These are phyloP conservation scores for Parastagonospora avenae DNA, from an alignment of 2,329 filamentous ascomycete genomes.

Conservation along the genomic window DNA sequence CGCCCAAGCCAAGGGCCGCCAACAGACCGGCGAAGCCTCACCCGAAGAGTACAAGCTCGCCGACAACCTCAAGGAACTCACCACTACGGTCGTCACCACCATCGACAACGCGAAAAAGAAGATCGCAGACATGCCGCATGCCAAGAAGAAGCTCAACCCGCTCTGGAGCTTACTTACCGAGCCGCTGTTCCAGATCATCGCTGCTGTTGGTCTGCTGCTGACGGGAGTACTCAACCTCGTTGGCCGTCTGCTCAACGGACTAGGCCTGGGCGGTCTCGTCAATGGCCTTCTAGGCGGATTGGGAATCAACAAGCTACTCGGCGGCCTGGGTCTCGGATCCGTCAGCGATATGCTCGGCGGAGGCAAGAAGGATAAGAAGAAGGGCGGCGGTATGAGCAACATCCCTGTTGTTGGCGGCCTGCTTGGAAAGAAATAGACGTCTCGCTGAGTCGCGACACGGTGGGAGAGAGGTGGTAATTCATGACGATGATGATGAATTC, in stretches of 20 bases:
- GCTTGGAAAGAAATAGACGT: slow-evolving; percentile 48
- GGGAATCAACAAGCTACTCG: slow-evolving; percentile 76
- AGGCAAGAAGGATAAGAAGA: slow-evolving; percentile 59
- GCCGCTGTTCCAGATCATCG: slow-evolving; percentile 90
- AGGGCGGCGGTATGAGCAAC: slow-evolving; percentile 42
- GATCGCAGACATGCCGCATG: slow-evolving; percentile 89
- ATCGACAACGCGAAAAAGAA: slow-evolving; percentile 89
- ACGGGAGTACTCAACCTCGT: slow-evolving; percentile 84
- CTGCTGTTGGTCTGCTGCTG: slow-evolving; percentile 82
- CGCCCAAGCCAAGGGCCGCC: slow-evolving; percentile 81
- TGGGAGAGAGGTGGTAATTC: neutral
- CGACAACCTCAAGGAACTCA: slow-evolving; percentile 84
- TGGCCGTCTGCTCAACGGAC: slow-evolving; percentile 76
- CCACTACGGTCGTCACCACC: slow-evolving; percentile 76
- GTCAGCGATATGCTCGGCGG: slow-evolving; percentile 59
- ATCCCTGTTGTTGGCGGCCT: slow-evolving; percentile 56
- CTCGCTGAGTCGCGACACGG: slow-evolving; percentile 1
- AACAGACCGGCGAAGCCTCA: slow-evolving; percentile 74
- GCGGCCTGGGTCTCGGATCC: slow-evolving; percentile 69
- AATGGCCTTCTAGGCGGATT: slow-evolving; percentile 78
- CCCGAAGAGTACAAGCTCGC: slow-evolving; percentile 86
- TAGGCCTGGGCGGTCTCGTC: slow-evolving; percentile 81
- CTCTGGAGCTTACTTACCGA: slow-evolving; percentile 83
- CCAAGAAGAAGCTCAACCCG: slow-evolving; percentile 92
- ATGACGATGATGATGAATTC: slow-evolving; percentile 11